These are phyloP conservation scores for Cytospora schulzeri DNA, from an alignment of 2,329 filamentous ascomycete species.

Conservation along the genomic window DNA sequence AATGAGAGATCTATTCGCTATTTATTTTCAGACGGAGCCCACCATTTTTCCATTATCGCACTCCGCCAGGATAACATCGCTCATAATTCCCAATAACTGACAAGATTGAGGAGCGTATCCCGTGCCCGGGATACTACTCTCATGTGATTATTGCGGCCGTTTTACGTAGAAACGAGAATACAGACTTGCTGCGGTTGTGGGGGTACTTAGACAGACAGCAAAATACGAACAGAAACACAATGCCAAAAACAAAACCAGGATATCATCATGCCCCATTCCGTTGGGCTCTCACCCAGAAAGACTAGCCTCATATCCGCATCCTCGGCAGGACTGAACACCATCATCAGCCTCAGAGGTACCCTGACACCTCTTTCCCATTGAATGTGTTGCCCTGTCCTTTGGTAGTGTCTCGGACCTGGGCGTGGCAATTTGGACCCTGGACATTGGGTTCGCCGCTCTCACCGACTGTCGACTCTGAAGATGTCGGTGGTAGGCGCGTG, in stretches of 20 bases:
- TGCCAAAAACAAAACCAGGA: conserved; percentile 13
- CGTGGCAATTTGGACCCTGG: neutral
- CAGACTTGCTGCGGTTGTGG: neutral
- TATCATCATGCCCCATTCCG: conserved; percentile 14
- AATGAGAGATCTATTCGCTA: conserved; percentile 22
- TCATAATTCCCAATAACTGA: neutral
- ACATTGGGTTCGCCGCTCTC: neutral
- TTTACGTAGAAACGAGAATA: neutral
- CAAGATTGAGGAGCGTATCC: neutral
- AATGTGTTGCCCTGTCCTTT: neutral
- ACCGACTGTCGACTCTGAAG: neutral
- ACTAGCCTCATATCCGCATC: neutral
- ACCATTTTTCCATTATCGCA: neutral
- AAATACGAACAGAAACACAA: neutral
- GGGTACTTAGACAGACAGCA: conserved; percentile 2
- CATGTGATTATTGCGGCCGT: neutral
- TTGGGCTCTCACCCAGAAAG: neutral
- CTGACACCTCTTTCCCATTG: neutral
- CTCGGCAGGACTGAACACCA: conserved; percentile 4
- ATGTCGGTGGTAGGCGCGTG: neutral
- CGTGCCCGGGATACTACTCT: neutral
- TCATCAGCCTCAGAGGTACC: conserved; percentile 5
- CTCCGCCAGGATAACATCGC: neutral
- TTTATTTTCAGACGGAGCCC: conserved; percentile 12
- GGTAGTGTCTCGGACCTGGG: neutral